phyloP scores from a whole-genome alignment of 116 monocot genomes.

The Zostera marina region DNA sequence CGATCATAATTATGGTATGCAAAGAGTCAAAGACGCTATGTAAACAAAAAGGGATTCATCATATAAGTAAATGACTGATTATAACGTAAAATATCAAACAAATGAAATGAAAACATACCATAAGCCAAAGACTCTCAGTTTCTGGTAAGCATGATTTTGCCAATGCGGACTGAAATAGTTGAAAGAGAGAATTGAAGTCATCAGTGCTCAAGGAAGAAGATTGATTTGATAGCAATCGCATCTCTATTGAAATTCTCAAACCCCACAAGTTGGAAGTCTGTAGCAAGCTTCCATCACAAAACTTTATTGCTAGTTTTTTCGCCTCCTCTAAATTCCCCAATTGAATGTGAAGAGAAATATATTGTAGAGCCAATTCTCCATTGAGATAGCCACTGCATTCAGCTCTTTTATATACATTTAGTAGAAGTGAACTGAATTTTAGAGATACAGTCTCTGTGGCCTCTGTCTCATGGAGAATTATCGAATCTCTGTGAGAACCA shows the following conservation, averaged over 20 bases:
- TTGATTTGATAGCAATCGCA: conserved; percentile 31
- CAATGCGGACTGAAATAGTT: conserved; percentile 30
- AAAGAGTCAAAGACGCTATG: no score
- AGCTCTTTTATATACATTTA: conserved; percentile 49
- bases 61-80: neutral
- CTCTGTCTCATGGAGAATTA: conserved; percentile 5
- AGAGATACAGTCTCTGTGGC: conserved; percentile 7
- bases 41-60: neutral
- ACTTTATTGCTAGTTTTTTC: conserved; percentile 31
- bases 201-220: conserved; percentile 24
- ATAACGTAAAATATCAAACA: no score
- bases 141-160: conserved; percentile 27
- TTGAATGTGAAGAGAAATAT: conserved; percentile 39
- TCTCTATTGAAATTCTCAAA: conserved; percentile 53
- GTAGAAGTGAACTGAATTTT: conserved; percentile 29
- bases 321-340: conserved; percentile 47
- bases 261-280: conserved; percentile 40
- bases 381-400: conserved; percentile 44
- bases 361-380: conserved; percentile 60
- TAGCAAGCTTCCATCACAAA: conserved; percentile 45
- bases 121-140: conserved; percentile 46
- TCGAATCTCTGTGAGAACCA: conserved; percentile 13
- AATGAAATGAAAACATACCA: conserved; percentile 22
- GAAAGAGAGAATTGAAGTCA: conserved; percentile 29
- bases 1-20: no score